Evolutionary conservation across 2,329 filamentous ascomycete genomes (phyloP).

Genomic region (Annulohypoxylon truncatum): DNA sequence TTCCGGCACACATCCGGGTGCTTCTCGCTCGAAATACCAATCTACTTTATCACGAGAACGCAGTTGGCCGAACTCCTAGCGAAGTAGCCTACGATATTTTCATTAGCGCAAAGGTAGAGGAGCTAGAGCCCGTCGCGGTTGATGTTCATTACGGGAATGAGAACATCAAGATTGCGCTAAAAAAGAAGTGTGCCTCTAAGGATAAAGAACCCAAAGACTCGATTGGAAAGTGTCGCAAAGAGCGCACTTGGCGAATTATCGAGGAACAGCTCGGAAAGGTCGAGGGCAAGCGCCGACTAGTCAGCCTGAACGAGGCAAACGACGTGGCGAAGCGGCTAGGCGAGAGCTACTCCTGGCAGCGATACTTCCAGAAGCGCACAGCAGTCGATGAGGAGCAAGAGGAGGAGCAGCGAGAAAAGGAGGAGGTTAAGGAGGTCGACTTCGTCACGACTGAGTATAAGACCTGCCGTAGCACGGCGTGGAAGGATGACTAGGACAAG

Average conservation of each 20-base stretch:
- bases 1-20: constrained; percentile 53
- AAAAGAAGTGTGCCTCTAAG: constrained; percentile 11
- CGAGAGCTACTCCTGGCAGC: constrained; percentile 57
- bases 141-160: not conserved
- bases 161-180: not conserved
- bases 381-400: constrained; percentile 20
- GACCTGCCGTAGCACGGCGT: not conserved
- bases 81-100: constrained; percentile 72
- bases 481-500: constrained; percentile 1
- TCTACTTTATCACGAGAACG: constrained; percentile 77
- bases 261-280: constrained; percentile 42
- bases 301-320: constrained; percentile 67
- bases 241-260: constrained; percentile 44
- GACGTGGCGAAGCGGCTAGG: constrained; percentile 68
- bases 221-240: constrained; percentile 23
- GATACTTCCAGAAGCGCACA: constrained; percentile 40
- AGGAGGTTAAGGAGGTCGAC: constrained; percentile 34
- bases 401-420: constrained; percentile 21
- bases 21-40: constrained; percentile 67
- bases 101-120: constrained; percentile 54
- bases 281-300: constrained; percentile 59
- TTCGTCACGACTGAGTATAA: constrained; percentile 34
- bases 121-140: constrained; percentile 31
- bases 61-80: constrained; percentile 77
- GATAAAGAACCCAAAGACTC: not conserved